Conservation (phyloP, 1,284 basidiomycete genomes). For the Papiliotrema terrestris region DNA sequence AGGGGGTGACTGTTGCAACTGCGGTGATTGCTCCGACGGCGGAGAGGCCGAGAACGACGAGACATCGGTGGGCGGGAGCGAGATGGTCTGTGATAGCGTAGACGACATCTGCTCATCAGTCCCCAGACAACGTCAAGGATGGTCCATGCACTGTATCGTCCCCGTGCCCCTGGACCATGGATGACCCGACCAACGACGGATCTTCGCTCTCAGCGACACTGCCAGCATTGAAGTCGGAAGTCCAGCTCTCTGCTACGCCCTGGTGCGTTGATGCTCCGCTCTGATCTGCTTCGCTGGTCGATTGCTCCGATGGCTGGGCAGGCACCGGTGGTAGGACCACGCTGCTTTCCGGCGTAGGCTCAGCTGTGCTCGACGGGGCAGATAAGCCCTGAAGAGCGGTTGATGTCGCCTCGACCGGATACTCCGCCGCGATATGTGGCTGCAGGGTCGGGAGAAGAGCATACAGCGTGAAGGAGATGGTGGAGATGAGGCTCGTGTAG, state of each 20-base stretch:
- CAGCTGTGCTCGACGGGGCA: not conserved
- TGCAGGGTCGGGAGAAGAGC: slow-evolving; percentile 46
- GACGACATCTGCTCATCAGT: slow-evolving; percentile 28
- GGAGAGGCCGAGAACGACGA: slow-evolving; percentile 35
- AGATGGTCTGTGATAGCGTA: slow-evolving; percentile 40
- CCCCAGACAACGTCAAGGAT: not conserved
- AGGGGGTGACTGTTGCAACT: slow-evolving; percentile 16
- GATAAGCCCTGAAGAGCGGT: slow-evolving; percentile 34
- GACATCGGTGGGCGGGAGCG: slow-evolving; percentile 41
- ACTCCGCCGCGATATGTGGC: slow-evolving; percentile 36
- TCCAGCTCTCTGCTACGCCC: slow-evolving; percentile 30
- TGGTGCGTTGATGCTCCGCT: not conserved
- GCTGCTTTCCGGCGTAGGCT: slow-evolving; percentile 20
- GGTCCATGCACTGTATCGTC: slow-evolving; percentile 29
- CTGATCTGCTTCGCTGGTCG: not conserved
- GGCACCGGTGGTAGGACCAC: slow-evolving; percentile 16
- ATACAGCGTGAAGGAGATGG: slow-evolving; percentile 47
- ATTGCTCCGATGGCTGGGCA: not conserved
- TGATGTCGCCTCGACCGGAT: slow-evolving; percentile 40
- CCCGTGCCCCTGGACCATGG: slow-evolving; percentile 17
- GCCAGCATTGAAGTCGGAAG: slow-evolving; percentile 26
- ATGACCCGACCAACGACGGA: slow-evolving; percentile 2
- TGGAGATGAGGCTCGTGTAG: slow-evolving; percentile 45
- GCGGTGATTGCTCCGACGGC: slow-evolving; percentile 24
- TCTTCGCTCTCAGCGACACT: slow-evolving; percentile 12